Evolutionary conservation across 768 basidiomycete genomes (phyloP), one percentile per base, ranked within the genome.

Genomic region (Naganishia friedmannii): DNA sequence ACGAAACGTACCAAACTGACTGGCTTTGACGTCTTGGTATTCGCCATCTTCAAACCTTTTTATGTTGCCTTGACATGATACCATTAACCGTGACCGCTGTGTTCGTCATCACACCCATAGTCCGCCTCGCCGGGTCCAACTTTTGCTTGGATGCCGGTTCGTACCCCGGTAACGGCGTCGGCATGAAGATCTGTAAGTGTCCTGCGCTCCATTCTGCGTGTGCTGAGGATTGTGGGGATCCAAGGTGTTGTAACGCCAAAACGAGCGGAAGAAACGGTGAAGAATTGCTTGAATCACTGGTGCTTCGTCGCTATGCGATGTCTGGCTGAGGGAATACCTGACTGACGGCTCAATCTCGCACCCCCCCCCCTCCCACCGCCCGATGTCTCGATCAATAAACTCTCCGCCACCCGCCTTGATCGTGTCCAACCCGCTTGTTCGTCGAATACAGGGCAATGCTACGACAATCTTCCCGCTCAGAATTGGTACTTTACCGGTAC

Each of bases 121-220:
- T 74, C 51, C 60, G 57, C n/a, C 39, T 63, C 15, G 39, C 60
- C 28, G 71, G 73, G 3, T 72, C 74, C 12, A 69, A 73, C 69
- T 75, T 70, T 56, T 77, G 75, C 68, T 66, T 76, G 31, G 75
- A 77, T 63, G 72, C 74, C 15, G 74, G 75, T 4, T 65, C 66
- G 10, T 57, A n/a, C 53, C 74, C 75, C n/a, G 60, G 68, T 1
- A 70, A 73, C 63, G 75, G 75, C n/a, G 66, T 65, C 31, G 32
- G 71, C 39, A 66, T 72, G 65, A 76, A 74, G 68, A 72, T 76
- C 60, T 63, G 60, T 63, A 26, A n/a, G 60, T 63, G 2, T 19
- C 34, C 12, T 37, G 31, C 28, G 10, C 31, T 17, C 15, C n/a
- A n/a, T n/a, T n/a, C n/a, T n/a, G n/a, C n/a, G n/a, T n/a, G n/a